Base-by-base conservation (phyloP, 768 basidiomycete genomes). In the Rhizopogon roseolus region DNA sequence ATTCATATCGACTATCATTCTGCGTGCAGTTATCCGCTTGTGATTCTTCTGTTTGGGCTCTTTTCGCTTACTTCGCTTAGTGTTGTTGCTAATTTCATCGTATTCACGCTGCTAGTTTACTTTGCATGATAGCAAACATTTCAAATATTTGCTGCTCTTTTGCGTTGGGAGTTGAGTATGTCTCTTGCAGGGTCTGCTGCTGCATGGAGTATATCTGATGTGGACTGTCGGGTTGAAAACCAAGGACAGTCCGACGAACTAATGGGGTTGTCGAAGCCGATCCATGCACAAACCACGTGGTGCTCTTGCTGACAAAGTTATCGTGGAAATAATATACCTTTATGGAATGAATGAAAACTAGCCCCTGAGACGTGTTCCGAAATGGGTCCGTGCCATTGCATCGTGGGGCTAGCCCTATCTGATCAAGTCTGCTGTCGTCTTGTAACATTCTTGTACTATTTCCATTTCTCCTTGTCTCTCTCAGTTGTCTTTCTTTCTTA, bases 1-100 rank as follows among this genome's bases (percentile, higher is more conserved):
- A 70, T 66, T 65, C 48, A 69, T 70, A 68, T 68, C 70, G 60
- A 57, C 67, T 69, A 68, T 37, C 52, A 58, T 55, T 65, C 54
- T 58, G 57, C 52, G 25, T 49, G 59, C 42, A 64, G 54, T 58
- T 61, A 58, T 57, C 34, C 60, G 42, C 51, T 34, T 50, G 52
- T 57, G 41, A 46, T 43, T 56, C 46, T 64, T 43, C 52, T 49
- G 41, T 41, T 34, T 42, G 44, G 29, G 25, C 32, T 52, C 45
- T 49, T 39, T 45, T 52, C 55, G 42, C 16, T 52, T 22, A 49
- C 44, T 50, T 37, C 41, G 41, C 17, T 39, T 49, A 34, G 36
- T 19, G 59, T 46, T 32, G 49, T 50, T 43, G 44, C 40, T 58
- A 51, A 56, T 52, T 54, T 40, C 53, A 39, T 13, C 45, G 25